Evolutionary conservation across 495 filamentous ascomycete genomes (phyloP).

Genomic region (Aspergillus panamensis): DNA sequence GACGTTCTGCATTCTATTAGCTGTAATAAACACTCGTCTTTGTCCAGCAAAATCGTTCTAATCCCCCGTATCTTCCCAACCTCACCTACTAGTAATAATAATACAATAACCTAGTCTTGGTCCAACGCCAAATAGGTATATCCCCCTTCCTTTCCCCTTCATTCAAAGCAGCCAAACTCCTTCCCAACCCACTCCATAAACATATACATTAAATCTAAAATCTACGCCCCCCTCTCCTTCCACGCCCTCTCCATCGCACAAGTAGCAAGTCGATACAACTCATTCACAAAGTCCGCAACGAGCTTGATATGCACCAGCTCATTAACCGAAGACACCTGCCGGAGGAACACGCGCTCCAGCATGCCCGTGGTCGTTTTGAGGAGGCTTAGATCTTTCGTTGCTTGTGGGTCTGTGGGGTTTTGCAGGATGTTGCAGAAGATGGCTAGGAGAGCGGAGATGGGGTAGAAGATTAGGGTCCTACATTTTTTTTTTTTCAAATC

Average conservation of each 20-base stretch:
- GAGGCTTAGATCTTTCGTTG: conserved; percentile 41
- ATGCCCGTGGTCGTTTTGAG: conserved; percentile 40
- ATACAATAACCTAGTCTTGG: no score
- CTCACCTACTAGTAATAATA: no score
- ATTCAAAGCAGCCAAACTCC: neutral
- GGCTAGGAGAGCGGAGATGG: conserved; percentile 47
- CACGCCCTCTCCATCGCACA: conserved; percentile 45
- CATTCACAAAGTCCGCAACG: conserved; percentile 47
- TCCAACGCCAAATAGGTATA: no score
- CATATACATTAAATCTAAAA: neutral
- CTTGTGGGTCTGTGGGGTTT: conserved; percentile 43
- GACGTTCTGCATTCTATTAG: neutral
- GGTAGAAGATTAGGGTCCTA: conserved; percentile 50
- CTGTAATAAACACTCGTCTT: no score
- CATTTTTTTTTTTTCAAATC: no score
- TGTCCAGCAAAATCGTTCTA: no score
- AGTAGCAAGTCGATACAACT: conserved; percentile 42
- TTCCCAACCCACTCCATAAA: neutral
- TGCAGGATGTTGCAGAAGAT: conserved; percentile 52
- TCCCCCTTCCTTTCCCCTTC: neutral
- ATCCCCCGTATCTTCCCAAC: no score
- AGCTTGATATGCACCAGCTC: conserved; percentile 46
- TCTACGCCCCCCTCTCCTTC: conserved; percentile 23
- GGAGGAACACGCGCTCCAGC: conserved; percentile 41
- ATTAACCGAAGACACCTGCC: conserved; percentile 34